Evolutionary conservation across 768 basidiomycete genomes (phyloP).

Genomic region (Termitomyces bulborhizus): DNA sequence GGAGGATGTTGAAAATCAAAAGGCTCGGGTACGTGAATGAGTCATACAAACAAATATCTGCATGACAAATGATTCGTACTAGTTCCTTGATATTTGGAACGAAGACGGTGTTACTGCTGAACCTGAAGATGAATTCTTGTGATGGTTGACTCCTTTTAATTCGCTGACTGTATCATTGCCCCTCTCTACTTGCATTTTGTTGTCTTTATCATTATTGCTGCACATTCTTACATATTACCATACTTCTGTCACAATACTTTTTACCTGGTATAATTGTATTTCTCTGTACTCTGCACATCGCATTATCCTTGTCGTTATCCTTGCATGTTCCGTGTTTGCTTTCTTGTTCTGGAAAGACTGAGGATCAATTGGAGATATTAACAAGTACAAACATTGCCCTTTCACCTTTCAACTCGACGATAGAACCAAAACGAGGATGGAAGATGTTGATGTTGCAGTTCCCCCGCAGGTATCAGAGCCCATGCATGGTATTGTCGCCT

Average conservation of each 20-base stretch:
- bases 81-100: conserved; percentile 80
- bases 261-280: conserved; percentile 3
- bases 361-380: neutral
- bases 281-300: conserved; percentile 1
- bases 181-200: neutral
- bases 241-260: conserved; percentile 1
- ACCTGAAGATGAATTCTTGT: conserved; percentile 44
- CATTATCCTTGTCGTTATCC: neutral
- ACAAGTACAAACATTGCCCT: conserved; percentile 11
- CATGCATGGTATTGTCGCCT: conserved; percentile 27
- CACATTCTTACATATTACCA: neutral
- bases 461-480: conserved; percentile 17
- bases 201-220: conserved; percentile 2
- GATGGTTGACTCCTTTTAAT: conserved; percentile 3
- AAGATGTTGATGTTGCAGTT: conserved; percentile 22
- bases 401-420: neutral
- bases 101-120: conserved; percentile 73
- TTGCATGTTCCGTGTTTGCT: too few species aligned
- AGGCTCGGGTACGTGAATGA: conserved; percentile 45
- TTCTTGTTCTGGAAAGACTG: neutral
- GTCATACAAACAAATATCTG: neutral
- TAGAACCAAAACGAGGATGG: conserved; percentile 16
- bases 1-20: conserved; percentile 58
- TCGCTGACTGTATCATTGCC: neutral
- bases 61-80: neutral